phyloP scores from a whole-genome alignment of 148 eudicot genomes.

The Suaeda aralocaspica region DNA sequence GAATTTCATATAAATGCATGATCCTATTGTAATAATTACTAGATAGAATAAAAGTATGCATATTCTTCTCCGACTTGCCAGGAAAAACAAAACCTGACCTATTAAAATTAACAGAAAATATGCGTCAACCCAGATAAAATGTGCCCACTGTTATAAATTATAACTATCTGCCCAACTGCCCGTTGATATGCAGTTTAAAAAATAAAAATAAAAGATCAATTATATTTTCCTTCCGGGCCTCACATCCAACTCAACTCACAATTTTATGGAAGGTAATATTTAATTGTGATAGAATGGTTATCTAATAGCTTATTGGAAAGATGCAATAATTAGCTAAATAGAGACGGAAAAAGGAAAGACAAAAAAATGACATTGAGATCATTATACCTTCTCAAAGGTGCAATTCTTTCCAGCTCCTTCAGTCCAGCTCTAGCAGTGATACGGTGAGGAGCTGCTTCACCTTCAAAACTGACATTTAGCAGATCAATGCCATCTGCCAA shows the following conservation, averaged over 20 bases:
- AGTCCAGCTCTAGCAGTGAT: slow-evolving; percentile 76
- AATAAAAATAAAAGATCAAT: neutral
- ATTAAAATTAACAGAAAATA: too few species aligned
- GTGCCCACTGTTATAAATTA: too few species aligned
- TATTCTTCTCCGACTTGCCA: too few species aligned
- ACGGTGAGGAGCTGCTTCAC: slow-evolving; percentile 86
- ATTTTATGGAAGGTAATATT: neutral
- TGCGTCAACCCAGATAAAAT: too few species aligned
- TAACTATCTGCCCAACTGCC: too few species aligned
- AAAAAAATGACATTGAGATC: neutral
- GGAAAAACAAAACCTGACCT: too few species aligned
- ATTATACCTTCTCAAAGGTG: slow-evolving; percentile 70
- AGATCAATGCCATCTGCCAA: slow-evolving; percentile 87
- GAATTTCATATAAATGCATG: too few species aligned
- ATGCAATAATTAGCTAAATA: neutral
- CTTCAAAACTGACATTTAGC: slow-evolving; percentile 91
- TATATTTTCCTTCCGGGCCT: neutral
- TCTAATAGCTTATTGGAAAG: neutral
- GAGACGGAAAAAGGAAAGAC: neutral
- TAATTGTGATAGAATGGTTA: neutral
- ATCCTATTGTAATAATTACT: too few species aligned
- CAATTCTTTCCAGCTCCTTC: slow-evolving; percentile 60
- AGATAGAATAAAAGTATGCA: too few species aligned
- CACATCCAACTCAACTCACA: neutral
- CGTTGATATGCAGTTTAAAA: too few species aligned